phyloP scores from a whole-genome alignment of 2,329 filamentous ascomycete species.

The Fusarium ramigenum region DNA sequence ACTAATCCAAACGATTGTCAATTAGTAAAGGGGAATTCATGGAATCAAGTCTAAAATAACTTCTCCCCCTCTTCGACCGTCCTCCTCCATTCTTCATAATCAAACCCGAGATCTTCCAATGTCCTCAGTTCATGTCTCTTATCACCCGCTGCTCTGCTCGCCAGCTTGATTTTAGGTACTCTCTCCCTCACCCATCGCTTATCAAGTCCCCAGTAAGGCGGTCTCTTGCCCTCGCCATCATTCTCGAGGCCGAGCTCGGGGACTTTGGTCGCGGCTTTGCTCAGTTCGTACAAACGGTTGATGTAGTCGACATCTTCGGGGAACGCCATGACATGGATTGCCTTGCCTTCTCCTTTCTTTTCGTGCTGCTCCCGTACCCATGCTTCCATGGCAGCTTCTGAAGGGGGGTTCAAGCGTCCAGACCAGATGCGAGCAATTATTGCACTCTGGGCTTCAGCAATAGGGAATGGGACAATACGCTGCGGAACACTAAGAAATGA shows the following conservation, averaged over 20 bases:
- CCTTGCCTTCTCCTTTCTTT: slow-evolving; percentile 53
- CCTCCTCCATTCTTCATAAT: slow-evolving; percentile 47
- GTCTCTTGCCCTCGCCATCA: slow-evolving; percentile 49
- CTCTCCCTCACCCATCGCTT: slow-evolving; percentile 52
- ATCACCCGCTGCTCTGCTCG: slow-evolving; percentile 49
- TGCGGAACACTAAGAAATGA: slow-evolving; percentile 73
- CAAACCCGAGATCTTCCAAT: slow-evolving; percentile 52
- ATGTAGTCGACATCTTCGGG: slow-evolving; percentile 69
- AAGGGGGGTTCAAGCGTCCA: slow-evolving; percentile 66
- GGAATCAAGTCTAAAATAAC: slow-evolving; percentile 5
- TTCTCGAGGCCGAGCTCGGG: slow-evolving; percentile 48
- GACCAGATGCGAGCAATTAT: slow-evolving; percentile 74
- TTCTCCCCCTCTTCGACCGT: slow-evolving; percentile 29
- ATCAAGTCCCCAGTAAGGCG: slow-evolving; percentile 53
- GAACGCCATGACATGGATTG: slow-evolving; percentile 54
- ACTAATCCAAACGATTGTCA: not conserved
- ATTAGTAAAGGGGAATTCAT: not conserved
- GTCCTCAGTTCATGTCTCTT: slow-evolving; percentile 47
- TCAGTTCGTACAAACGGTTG: slow-evolving; percentile 64
- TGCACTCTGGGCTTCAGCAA: slow-evolving; percentile 74
- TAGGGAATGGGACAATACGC: slow-evolving; percentile 76
- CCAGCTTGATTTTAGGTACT: slow-evolving; percentile 54
- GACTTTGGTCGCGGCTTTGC: slow-evolving; percentile 47
- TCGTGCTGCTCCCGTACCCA: slow-evolving; percentile 68
- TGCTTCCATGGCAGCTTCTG: slow-evolving; percentile 61